A percentile compares a stretch with the other conserved stretches of the same genome.
Evolutionary conservation across 2,329 filamentous ascomycete species (phyloP).

Genomic region (Neurospora sp.): DNA sequence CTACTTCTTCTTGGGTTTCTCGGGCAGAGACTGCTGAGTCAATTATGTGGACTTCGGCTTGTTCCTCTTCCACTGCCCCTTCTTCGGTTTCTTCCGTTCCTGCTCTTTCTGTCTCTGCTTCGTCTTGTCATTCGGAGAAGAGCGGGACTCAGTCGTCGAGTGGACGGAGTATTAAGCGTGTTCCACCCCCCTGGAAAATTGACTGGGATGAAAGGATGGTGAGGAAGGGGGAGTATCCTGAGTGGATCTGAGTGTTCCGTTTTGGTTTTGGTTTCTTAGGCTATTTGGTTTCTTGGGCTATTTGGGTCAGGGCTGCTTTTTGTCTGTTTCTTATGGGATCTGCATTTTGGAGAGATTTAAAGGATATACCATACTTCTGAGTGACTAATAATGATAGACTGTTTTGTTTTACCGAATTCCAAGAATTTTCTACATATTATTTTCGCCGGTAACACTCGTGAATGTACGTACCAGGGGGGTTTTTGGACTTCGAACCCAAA

Average conservation of each 20-base stretch:
- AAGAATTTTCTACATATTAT: background rate
- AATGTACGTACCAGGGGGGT: background rate
- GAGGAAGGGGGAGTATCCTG: background rate
- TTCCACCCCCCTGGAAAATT: background rate
- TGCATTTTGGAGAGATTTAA: background rate
- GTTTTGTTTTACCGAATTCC: background rate
- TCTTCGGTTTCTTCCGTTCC: background rate
- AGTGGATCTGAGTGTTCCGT: background rate
- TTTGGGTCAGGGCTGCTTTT: background rate
- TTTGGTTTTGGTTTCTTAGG: background rate
- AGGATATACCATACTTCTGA: background rate
- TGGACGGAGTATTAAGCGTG: background rate
- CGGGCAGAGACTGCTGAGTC: background rate
- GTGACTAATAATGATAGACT: background rate
- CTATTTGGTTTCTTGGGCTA: background rate
- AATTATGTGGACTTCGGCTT: background rate
- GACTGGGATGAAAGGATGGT: background rate
- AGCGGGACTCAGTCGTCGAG: background rate
- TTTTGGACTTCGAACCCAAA: background rate
- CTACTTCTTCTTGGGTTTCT: background rate
- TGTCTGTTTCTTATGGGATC: no score
- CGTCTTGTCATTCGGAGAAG: background rate
- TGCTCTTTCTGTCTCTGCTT: background rate
- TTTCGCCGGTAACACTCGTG: background rate
- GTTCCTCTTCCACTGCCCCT: background rate